These are phyloP conservation scores for Kwoniella heveanensis DNA, from an alignment of 768 basidiomycete genomes.

Conservation along the genomic window DNA sequence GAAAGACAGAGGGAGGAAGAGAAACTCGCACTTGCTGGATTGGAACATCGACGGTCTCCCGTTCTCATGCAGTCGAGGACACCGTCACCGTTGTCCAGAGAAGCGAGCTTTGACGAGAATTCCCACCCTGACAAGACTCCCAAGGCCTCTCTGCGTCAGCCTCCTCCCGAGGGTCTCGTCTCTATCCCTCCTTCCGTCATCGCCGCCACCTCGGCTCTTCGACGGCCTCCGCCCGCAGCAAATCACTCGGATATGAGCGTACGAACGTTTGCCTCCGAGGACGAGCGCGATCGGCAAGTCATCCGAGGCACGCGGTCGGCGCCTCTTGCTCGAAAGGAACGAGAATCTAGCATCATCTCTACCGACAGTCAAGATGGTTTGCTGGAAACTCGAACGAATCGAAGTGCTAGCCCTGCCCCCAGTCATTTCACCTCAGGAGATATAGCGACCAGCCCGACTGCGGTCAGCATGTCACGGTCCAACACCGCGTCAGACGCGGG, in stretches of 20 bases:
- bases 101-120: conserved; percentile 28
- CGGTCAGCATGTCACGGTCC: conserved; percentile 6
- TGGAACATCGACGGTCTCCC: conserved; percentile 39
- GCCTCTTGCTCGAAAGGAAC: conserved; percentile 17
- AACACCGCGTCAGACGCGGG: not conserved
- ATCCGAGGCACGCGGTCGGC: conserved; percentile 4
- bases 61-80: conserved; percentile 24
- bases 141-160: conserved; percentile 10
- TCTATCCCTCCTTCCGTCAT: conserved; percentile 30
- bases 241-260: conserved; percentile 19
- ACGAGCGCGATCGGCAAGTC: conserved; percentile 31
- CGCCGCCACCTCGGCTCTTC: conserved; percentile 31
- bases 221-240: conserved; percentile 34
- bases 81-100: conserved; percentile 34
- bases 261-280: conserved; percentile 17
- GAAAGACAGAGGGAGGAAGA: conserved; percentile 36
- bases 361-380: conserved; percentile 36
- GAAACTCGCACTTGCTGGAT: conserved; percentile 33
- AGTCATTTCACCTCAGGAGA: not conserved
- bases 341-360: conserved; percentile 36
- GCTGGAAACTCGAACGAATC: conserved; percentile 16
- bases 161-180: not conserved
- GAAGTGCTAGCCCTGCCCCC: conserved; percentile 9
- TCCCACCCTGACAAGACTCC: conserved; percentile 23
- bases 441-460: conserved; percentile 4